Percentiles rank a stretch among this genome's conserved stretches.
Conservation (phyloP, 2,329 filamentous ascomycete genomes). For the Aureobasidium sp. region DNA sequence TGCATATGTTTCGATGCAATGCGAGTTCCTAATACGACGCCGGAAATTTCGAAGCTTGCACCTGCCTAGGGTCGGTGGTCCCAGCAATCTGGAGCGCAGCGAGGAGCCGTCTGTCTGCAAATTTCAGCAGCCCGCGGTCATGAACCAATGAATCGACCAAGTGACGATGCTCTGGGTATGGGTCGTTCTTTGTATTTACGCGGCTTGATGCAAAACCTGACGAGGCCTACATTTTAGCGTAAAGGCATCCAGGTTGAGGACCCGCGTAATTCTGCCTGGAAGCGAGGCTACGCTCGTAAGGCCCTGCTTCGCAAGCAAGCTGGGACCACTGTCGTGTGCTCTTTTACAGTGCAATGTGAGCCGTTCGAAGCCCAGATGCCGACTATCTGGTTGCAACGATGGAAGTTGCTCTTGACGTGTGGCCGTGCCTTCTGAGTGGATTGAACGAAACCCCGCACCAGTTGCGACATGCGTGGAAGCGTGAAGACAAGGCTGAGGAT, state of each 20-base stretch:
- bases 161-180: neutral
- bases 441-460: neutral
- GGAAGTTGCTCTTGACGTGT: neutral
- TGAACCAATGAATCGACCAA: constrained; percentile 1
- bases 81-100: constrained; percentile 1
- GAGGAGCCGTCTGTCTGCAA: constrained; percentile 9
- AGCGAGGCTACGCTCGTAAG: neutral
- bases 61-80: neutral
- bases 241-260: neutral
- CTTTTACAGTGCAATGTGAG: neutral
- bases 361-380: neutral
- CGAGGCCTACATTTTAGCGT: constrained; percentile 5
- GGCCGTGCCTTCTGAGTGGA: neutral
- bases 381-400: neutral
- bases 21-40: constrained; percentile 5
- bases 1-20: constrained; percentile 8
- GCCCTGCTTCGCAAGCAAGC: neutral
- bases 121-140: neutral
- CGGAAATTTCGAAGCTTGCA: constrained; percentile 2
- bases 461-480: neutral
- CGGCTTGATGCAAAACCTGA: constrained; percentile 5
- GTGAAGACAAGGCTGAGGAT: constrained; percentile 1
- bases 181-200: constrained; percentile 3
- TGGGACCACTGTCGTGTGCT: constrained; percentile 8
- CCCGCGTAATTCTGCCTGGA: neutral